These are phyloP conservation scores for Lithohypha guttulata DNA, from an alignment of 2,329 filamentous ascomycete genomes.

Conservation along the genomic window DNA sequence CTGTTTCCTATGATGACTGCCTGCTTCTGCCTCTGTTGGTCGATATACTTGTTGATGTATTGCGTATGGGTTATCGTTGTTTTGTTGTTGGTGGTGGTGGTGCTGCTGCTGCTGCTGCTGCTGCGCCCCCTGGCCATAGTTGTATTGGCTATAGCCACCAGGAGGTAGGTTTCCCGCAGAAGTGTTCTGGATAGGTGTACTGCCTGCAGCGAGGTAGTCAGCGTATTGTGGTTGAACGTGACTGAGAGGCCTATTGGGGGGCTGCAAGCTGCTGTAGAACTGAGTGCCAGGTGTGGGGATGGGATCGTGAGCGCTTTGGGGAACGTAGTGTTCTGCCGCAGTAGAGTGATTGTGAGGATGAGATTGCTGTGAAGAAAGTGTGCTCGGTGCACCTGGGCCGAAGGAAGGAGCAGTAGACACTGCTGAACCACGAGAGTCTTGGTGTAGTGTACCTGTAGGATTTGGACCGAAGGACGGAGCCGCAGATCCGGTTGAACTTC, in stretches of 20 bases:
- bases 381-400: constrained; percentile 9
- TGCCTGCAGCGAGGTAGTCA: constrained; percentile 23
- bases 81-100: constrained; percentile 19
- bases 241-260: constrained; percentile 23
- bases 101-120: constrained; percentile 15
- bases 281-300: constrained; percentile 23
- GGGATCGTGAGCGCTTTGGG: constrained; percentile 15
- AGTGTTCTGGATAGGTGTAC: constrained; percentile 20
- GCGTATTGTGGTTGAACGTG: constrained; percentile 27
- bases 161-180: constrained; percentile 15
- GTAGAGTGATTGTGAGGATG: constrained; percentile 14
- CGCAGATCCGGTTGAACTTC: constrained; percentile 17
- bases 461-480: constrained; percentile 11
- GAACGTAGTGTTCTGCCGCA: constrained; percentile 15
- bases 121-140: constrained; percentile 27
- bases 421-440: too few relatives aligned
- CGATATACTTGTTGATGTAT: constrained; percentile 38
- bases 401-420: constrained; percentile 14
- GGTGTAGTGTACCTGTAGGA: constrained; percentile 8
- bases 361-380: too few relatives aligned
- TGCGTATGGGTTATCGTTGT: constrained; percentile 27
- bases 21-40: constrained; percentile 34
- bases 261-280: constrained; percentile 20
- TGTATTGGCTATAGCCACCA: constrained; percentile 33
- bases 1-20: constrained; percentile 27